Base-by-base conservation (phyloP, 495 filamentous ascomycete genomes). In the Aspergillus egyptiacus region DNA sequence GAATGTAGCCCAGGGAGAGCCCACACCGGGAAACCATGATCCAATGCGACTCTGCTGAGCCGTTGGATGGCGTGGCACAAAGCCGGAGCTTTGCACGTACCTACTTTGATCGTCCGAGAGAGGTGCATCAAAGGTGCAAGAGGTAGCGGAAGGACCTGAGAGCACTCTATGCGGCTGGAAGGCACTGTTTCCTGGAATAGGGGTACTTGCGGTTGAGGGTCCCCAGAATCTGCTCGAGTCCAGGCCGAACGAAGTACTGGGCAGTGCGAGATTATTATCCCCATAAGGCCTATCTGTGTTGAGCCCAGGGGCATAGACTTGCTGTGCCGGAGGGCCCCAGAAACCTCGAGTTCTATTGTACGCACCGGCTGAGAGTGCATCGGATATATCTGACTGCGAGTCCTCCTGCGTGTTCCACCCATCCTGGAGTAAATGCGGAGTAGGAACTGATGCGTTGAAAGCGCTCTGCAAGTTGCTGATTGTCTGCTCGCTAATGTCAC, bases 371-470 rank as follows among this genome's bases (percentile, higher is more conserved):
- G 82, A 83, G 53, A 81, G 55, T 28, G 75, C 63, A 58, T 88
- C 86, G 33, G 79, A 75, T 13, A 64, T 76, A 45, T 80, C 80
- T 31, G 83, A 85, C 28, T 77, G 79, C 44, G 75, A 67, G 59
- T 91, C 87, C 32, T 91, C 85, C 51, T 79, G 77, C 20, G 68
- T 54, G 39, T 61, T 67, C 87, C 86, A 91, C 33, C 72, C 70
- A 46, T 80, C 74, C 35, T 82, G 77, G 33, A 81, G 74, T 15
- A 74, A 65, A 33, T 69, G 60, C 17, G 73, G 74, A 13, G 73
- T 61, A 48, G 76, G 80, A 51, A 63, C 63, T 5, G 73, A 71
- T 40, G 73, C 61, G 42, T 80, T 80, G 57, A 81, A 73, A 3
- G 72, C 66, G 41, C 66, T 70, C 45, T 81, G 81, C 20, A 80